These are phyloP conservation scores for Pontederia crassipes DNA, from an alignment of 176 grass and related monocot species.

Conservation along the genomic window DNA sequence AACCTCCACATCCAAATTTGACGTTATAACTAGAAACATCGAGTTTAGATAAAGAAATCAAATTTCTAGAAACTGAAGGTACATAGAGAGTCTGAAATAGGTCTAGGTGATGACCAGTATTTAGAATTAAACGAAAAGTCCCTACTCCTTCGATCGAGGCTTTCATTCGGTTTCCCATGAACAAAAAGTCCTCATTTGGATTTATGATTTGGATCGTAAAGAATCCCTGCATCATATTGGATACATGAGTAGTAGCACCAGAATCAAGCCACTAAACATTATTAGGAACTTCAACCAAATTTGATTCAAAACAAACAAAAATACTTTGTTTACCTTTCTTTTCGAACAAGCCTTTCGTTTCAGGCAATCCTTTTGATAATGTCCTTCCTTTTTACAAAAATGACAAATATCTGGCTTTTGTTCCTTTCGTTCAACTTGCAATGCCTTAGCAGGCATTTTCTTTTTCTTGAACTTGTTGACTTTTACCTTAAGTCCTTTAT, in stretches of 20 bases:
- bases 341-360: neutral
- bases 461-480: too few species aligned
- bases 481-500: neutral
- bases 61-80: conserved; percentile 27
- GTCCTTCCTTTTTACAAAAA: neutral
- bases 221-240: neutral
- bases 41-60: conserved; percentile 4
- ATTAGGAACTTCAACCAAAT: neutral
- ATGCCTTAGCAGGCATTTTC: too few species aligned
- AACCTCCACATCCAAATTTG: neutral
- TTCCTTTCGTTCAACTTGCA: too few species aligned
- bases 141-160: conserved; percentile 8
- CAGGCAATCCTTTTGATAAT: neutral
- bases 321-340: neutral
- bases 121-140: conserved; percentile 10
- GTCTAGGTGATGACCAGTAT: conserved; percentile 1
- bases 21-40: conserved; percentile 7
- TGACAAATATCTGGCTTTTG: too few species aligned
- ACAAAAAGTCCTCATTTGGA: conserved; percentile 2
- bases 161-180: conserved; percentile 13
- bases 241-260: conserved; percentile 1
- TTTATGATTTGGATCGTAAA: neutral
- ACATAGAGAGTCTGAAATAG: neutral
- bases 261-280: neutral
- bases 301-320: neutral